These are phyloP conservation scores for Entophlyctis luteolus DNA, from an alignment of 192 early-diverging fungal genomes.

Conservation along the genomic window DNA sequence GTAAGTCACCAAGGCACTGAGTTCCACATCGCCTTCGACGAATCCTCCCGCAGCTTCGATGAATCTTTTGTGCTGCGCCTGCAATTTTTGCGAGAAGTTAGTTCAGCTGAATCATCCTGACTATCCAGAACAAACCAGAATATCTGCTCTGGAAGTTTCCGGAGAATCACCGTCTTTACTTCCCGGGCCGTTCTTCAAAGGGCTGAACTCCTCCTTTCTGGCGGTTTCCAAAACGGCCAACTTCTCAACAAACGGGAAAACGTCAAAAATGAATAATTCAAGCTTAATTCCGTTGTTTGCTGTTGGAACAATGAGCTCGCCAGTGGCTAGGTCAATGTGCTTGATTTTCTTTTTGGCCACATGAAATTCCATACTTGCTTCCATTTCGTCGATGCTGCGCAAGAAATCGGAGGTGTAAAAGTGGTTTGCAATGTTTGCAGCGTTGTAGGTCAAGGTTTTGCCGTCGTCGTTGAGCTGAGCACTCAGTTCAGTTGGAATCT, in stretches of 20 bases:
- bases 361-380: slow-evolving; percentile 87
- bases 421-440: slow-evolving; percentile 98
- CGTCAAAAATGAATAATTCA: slow-evolving; percentile 99
- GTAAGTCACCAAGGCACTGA: slow-evolving; percentile 87
- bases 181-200: slow-evolving; percentile 95
- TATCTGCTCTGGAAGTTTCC: slow-evolving; percentile 87
- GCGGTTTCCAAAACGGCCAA: slow-evolving; percentile 92
- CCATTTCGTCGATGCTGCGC: slow-evolving; percentile 76
- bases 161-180: slow-evolving; percentile 77
- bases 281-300: slow-evolving; percentile 96
- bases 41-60: slow-evolving; percentile 79
- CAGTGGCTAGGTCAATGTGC: slow-evolving; percentile 73
- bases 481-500: slow-evolving; percentile 77
- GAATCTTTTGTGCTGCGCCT: slow-evolving; percentile 79
- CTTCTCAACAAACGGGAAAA: slow-evolving; percentile 83
- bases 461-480: slow-evolving; percentile 58
- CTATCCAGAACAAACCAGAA: slow-evolving; percentile 42
- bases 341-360: slow-evolving; percentile 98
- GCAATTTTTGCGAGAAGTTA: not conserved
- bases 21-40: slow-evolving; percentile 72
- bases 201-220: slow-evolving; percentile 93
- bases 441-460: slow-evolving; percentile 76
- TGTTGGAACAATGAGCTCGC: slow-evolving; percentile 64
- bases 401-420: slow-evolving; percentile 93
- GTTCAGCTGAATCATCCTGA: not conserved